Base-by-base conservation (phyloP, 2,329 filamentous ascomycete genomes). In the Kalmusia sp. region DNA sequence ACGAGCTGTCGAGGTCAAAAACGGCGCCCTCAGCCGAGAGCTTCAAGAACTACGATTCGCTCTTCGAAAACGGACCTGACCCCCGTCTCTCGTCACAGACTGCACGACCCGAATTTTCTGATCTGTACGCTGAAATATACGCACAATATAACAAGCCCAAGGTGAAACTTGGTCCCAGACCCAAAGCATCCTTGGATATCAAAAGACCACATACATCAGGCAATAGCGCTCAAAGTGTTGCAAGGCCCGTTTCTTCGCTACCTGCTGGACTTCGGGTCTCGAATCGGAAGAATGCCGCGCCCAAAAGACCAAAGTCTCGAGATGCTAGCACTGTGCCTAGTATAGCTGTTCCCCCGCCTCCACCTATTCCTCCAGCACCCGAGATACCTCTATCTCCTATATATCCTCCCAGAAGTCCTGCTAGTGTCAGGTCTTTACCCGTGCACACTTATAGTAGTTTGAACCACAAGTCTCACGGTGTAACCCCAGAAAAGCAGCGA, bases 401-500 rank as follows among this genome's bases (percentile, higher is more conserved):
- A 49, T 71, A 73, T 31, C 63, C 70, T 27, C 64, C 75, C 15
- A 68, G 76, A 39, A 70, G 75, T 38, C 73, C 78, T 4, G 66
- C 64, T 14, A 76, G 72, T 51, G 69, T 74, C 30, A 75, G 79
- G 50, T 78, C 80, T 12, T 69, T 82, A 63, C 74, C 80, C 37
- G 70, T 78, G 21, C 68, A 71, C 44, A 68, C 46, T 58, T 69
- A 68, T 46, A 67, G 58, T 47, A 64, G 64, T 49, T 62, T 35
- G 24, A 21, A 64, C 65, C 55, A 64, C 69, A 79, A 60, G 69
- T 77, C 73, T 64, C 80, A 72, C 9, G 77, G 79, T n/a, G 89
- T 96, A 66, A 92, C 91, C 1, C 91, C 91, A 0, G 95, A 99
- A 73, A 98, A 96, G 77, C 87, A 91, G 55, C 84, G 95, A 49